These are phyloP conservation scores for Typha latifolia DNA, from an alignment of 176 grass and related monocot genomes.

Conservation along the genomic window DNA sequence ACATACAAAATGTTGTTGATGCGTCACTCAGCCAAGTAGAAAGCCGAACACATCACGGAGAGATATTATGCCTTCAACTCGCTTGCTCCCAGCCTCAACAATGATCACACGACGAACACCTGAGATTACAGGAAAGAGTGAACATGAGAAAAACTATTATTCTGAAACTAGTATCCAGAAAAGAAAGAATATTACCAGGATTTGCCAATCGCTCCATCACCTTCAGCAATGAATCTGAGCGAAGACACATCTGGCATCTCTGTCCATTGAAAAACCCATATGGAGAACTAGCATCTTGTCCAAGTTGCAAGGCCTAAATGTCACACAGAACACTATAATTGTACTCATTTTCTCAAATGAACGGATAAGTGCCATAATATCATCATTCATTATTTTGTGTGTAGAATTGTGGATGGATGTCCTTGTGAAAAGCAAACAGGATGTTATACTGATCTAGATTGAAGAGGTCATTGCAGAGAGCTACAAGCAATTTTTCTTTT, in stretches of 20 bases:
- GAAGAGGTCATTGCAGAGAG: too few relatives aligned
- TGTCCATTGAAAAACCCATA: slow-evolving; percentile 78
- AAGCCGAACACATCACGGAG: slow-evolving; percentile 85
- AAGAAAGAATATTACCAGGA: slow-evolving; percentile 46
- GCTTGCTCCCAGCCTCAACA: slow-evolving; percentile 93
- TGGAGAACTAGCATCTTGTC: slow-evolving; percentile 65
- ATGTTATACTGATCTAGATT: too few relatives aligned
- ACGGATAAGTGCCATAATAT: background rate
- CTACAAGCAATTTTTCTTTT: too few relatives aligned
- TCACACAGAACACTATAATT: slow-evolving; percentile 10
- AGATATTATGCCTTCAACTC: slow-evolving; percentile 95
- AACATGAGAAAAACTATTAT: slow-evolving; percentile 1
- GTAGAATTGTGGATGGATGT: background rate
- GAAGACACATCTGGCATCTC: slow-evolving; percentile 98
- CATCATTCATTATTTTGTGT: background rate
- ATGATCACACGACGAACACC: slow-evolving; percentile 91
- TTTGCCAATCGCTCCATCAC: slow-evolving; percentile 96
- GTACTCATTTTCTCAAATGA: background rate
- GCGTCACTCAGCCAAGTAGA: slow-evolving; percentile 50
- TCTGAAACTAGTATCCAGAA: background rate
- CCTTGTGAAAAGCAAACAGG: too few relatives aligned
- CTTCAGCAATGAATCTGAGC: slow-evolving; percentile 77
- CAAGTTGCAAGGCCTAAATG: slow-evolving; percentile 78
- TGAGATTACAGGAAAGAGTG: slow-evolving; percentile 10
- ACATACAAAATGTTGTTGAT: too few relatives aligned